phyloP scores from a whole-genome alignment of 495 filamentous ascomycete species.

The Penicillium psychrofluorescens region DNA sequence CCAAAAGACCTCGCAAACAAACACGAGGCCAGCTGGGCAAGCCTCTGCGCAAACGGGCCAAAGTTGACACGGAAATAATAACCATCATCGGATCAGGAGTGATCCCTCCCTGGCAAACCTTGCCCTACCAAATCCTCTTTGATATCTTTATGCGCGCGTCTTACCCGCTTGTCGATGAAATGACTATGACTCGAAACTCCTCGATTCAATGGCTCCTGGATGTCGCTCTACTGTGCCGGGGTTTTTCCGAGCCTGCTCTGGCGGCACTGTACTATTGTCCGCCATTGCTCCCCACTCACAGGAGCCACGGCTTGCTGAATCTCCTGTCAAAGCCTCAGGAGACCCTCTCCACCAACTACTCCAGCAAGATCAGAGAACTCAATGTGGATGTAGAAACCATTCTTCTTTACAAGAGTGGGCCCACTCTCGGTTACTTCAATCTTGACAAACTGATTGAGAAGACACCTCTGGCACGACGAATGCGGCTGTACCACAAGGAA shows the following conservation, averaged over 20 bases:
- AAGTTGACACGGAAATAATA: slow-evolving; percentile 10
- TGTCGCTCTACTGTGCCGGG: slow-evolving; percentile 52
- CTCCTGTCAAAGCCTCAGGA: slow-evolving; percentile 38
- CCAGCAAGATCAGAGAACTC: slow-evolving; percentile 61
- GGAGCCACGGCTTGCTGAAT: slow-evolving; percentile 40
- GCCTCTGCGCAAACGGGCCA: slow-evolving; percentile 22
- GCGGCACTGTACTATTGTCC: slow-evolving; percentile 66
- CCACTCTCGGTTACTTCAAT: slow-evolving; percentile 40
- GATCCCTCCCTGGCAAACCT: slow-evolving; percentile 58
- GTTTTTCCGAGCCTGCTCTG: slow-evolving; percentile 67
- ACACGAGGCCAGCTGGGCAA: slow-evolving; percentile 11
- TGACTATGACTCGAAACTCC: slow-evolving; percentile 19
- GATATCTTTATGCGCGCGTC: slow-evolving; percentile 62
- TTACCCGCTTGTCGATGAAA: slow-evolving; percentile 49
- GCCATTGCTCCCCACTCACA: slow-evolving; percentile 46
- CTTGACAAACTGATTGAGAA: slow-evolving; percentile 31
- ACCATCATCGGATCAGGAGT: slow-evolving; percentile 28
- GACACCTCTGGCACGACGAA: slow-evolving; percentile 32
- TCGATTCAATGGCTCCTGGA: slow-evolving; percentile 55
- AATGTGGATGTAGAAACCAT: slow-evolving; percentile 52
- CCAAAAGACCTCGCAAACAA: slow-evolving; percentile 11
- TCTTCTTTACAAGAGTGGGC: slow-evolving; percentile 36
- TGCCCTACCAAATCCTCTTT: slow-evolving; percentile 67
- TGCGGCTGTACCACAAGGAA: slow-evolving; percentile 34
- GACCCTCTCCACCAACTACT: slow-evolving; percentile 45